phyloP scores from a whole-genome alignment of 192 early-diverging fungal genomes.

The Linnemannia zychae region DNA sequence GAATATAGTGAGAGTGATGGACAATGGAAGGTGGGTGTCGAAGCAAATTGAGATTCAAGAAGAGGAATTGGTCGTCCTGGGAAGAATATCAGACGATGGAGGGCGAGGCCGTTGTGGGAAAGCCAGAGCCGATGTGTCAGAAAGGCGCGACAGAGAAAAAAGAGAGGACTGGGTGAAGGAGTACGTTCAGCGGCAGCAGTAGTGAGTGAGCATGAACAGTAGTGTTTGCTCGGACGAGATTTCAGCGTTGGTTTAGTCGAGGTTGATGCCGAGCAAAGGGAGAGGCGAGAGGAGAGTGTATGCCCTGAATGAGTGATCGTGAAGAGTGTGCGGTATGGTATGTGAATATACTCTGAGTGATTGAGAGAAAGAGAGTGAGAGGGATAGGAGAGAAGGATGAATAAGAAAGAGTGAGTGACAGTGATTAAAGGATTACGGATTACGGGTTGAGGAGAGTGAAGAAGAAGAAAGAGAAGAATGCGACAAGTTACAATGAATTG shows the following conservation, averaged over 20 bases:
- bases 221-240: not conserved
- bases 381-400: not conserved
- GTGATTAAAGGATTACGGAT: not conserved
- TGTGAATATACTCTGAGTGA: no score
- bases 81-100: not conserved
- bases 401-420: no score
- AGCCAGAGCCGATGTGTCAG: not conserved
- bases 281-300: not conserved
- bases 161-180: not conserved
- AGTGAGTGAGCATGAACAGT: not conserved
- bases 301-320: no score
- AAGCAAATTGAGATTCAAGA: not conserved
- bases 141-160: not conserved
- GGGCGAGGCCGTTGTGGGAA: not conserved
- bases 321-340: no score
- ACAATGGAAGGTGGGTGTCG: not conserved
- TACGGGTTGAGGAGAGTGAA: not conserved
- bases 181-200: not conserved
- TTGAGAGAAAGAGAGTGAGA: not conserved
- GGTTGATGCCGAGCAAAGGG: not conserved
- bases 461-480: not conserved
- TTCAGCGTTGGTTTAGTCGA: no score
- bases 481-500: not conserved
- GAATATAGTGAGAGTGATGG: not conserved
- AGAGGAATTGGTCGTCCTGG: not conserved